Evolutionary conservation across 495 filamentous ascomycete species (phyloP), one percentile per base, ranked within the genome.

Genomic region (Podospora anserina): DNA sequence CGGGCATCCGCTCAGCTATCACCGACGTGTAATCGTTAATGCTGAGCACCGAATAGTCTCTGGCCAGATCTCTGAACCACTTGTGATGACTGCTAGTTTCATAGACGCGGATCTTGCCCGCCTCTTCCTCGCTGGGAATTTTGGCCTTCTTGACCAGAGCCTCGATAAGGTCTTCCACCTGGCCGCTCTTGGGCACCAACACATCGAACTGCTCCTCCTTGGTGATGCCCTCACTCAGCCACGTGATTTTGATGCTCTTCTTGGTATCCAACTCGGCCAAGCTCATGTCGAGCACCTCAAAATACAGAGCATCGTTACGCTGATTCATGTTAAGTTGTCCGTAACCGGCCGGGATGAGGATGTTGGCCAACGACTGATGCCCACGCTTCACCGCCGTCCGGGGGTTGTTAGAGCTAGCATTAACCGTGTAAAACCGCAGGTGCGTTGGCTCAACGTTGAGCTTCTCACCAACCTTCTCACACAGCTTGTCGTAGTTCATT

Each of bases 231-330:
- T 99, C 96, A 27, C 88, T 90, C 54, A 99, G 83, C 87, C 90
- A 92, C 6, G 84, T 90, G 55, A 99, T 79, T 75, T 91, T 93
- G 69, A 97, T 78, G 66, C 77, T 84, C 78, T 94, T 97, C 80
- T 95, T 94, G 32, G 90, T 94, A 71, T 99, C 96, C 49, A 93
- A 84, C 75, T 99, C 96, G 62, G 90, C 92, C 61, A 99, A 80
- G 68, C 92, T 96, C 81, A 96, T 93, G 60, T 99, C 95, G 32
- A 99, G 81, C 18, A 97, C 85, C 77, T 99, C 95, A 70, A 92
- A 98, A 77, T 88, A 97, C 32, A 99, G 80, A 9, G 88, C 86
- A 78, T 97, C 93, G 30, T 83, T 73, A 44, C 88, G 84, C 72
- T 92, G 91, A 74, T 88, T 88, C 72, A 83, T 86, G 68, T 85